Base-by-base conservation (phyloP, 306 rosid genomes). In the Rosa chinensis region DNA sequence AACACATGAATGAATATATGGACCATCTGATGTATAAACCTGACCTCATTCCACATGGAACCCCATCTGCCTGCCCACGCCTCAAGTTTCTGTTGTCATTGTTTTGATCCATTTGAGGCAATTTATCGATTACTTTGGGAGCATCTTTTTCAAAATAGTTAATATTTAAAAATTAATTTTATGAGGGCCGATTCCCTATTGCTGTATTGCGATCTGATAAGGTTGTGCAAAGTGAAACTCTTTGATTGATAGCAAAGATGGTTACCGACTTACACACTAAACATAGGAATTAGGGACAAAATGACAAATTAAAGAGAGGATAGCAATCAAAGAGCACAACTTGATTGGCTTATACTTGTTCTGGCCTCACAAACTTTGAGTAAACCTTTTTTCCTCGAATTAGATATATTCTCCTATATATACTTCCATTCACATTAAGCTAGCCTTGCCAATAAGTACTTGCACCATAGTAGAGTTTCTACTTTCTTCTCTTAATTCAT, bases 21-120 rank as follows among this genome's bases (percentile, higher is more conserved):
- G 35, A 72, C 21, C 35, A 42, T 74, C 78, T 58, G 78, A 17
- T 74, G 68, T 58, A 74, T 8, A 48, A 28, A 66, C 21, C 70
- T 66, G 37, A 66, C 70, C 70, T 66, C 45, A 64, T 64, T 66
- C 71, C 77, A 37, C 77, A 73, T 73, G 67, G 77, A 73, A 70
- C 49, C 66, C 75, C 80, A 81, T 67, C 73, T 81, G 35, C 66
- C 70, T 47, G 55, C 47, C 49, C 72, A 66, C 72, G 49, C 72
- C 48, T 66, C 72, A 39, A 66, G 47, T 8, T 66, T 16, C 25
- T 25, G 7, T 40, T 66, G 9, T 66, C 45, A 64, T 64, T 63
- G 66, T 23, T 58, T 61, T 61, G 10, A 17, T 63, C 69, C 14
- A 63, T 66, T 66, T 64, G 11, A 37, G 12, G 37, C 21, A 17